Base-by-base conservation (phyloP, 495 filamentous ascomycete species). In the Pyronema omphalodes region DNA sequence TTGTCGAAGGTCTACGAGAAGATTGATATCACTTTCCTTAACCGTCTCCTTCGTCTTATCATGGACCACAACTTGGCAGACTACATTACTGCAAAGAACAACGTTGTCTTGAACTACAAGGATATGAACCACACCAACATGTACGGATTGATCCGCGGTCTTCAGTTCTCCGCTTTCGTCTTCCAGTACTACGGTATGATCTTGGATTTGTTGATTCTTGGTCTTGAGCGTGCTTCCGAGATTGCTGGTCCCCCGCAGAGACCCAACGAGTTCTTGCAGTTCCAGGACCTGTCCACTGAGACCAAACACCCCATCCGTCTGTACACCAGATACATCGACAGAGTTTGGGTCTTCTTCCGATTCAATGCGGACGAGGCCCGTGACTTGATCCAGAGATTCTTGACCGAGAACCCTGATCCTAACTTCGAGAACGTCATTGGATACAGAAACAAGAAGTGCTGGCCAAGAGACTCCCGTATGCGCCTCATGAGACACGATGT, bases 121-220 rank as follows among this genome's bases (percentile, higher is more conserved):
- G 93, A 99, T 63, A 99, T 99, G 93, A 96, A 94, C 63, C 93
- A 99, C 66, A 93, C 89, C 52, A 99, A 99, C 68, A 93, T 85
- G 67, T 99, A 96, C 63, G 93, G 93, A 50, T 80, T 99, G 79
- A 95, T 96, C 61, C 86, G 93, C 54, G 93, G 93, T 57, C 74
- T 96, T 39, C 93, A 96, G 64, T 99, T 99, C 67, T 94, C 89
- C 1, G 93, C 83, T 9, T 99, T 99, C 57, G 89, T 96, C 34
- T 96, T 96, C 78, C 93, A 99, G 67, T 99, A 87, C 75, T 99
- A 96, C 59, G 93, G 93, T 44, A 71, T 99, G 59, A 91, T 96
- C 60, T 82, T 96, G 33, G 93, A 99, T 67, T 72, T 99, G 51
- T 71, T 99, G 44, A 77, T 99, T 14, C 81, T 99, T 19, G 93